Conservation (phyloP, 805 yeast species). For the Komagataella populi region DNA sequence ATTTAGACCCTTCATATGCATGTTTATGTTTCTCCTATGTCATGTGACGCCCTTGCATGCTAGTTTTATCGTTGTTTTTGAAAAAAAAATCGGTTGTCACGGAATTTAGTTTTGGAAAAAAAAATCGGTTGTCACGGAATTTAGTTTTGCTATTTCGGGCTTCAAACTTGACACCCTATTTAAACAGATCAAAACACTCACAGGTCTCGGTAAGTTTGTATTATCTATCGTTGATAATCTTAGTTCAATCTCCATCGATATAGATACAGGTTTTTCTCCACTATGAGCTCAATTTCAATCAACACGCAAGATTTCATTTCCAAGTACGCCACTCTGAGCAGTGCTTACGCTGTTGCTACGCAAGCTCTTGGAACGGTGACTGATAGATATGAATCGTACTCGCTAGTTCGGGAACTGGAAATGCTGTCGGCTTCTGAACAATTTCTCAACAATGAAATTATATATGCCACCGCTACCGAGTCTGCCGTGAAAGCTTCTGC, state of each 20-base stretch:
- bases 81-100: not conserved
- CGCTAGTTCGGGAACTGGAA: conserved; percentile 9
- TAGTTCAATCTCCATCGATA: no score
- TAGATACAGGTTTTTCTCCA: no score
- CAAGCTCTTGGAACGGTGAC: conserved; percentile 2
- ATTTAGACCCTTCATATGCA: not conserved
- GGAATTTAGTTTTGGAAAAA: not conserved
- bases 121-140: not conserved
- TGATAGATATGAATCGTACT: not conserved
- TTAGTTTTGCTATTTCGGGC: no score
- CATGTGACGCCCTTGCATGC: not conserved
- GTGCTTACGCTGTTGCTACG: conserved; percentile 1
- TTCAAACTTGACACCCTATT: not conserved
- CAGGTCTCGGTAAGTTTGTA: not conserved
- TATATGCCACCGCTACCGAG: conserved; percentile 21
- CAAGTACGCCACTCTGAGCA: not conserved
- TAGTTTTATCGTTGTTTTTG: no score
- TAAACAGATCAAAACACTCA: not conserved
- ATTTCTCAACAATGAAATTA: conserved; percentile 13
- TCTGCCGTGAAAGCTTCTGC: conserved; percentile 11
- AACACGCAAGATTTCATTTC: not conserved
- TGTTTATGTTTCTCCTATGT: not conserved
- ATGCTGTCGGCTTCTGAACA: conserved; percentile 18
- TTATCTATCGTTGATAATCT: not conserved
- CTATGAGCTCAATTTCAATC: not conserved